Evolutionary conservation across 352 stramenopile species (phyloP).

Genomic region (Saprolegnia parasitica): DNA sequence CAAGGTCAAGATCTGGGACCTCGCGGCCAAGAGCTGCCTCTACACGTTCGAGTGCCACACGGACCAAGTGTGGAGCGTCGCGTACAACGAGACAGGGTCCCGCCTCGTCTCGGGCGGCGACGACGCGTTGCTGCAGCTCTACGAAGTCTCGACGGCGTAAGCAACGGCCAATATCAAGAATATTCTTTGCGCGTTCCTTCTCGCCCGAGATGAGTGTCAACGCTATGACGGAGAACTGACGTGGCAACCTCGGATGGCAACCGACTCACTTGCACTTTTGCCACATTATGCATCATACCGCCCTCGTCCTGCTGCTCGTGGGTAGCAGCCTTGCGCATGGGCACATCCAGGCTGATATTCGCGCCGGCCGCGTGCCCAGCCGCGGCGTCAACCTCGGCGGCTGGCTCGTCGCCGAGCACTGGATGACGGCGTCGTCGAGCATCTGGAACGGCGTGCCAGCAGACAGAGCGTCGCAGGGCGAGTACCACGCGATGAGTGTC

Average conservation of each 20-base stretch:
- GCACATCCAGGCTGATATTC: constrained; percentile 61
- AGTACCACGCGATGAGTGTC: constrained; percentile 60
- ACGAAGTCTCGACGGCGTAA: constrained; percentile 59
- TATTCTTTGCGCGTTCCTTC: background rate
- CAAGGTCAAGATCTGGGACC: constrained; percentile 91
- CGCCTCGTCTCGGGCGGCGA: constrained; percentile 86
- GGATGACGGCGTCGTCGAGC: constrained; percentile 59
- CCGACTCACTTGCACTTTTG: background rate
- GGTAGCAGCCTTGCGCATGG: constrained; percentile 12
- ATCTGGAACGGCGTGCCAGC: constrained; percentile 51
- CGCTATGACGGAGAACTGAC: background rate
- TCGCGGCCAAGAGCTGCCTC: constrained; percentile 80
- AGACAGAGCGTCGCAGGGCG: constrained; percentile 40
- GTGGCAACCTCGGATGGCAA: background rate
- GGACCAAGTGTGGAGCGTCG: constrained; percentile 89
- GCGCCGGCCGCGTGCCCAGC: constrained; percentile 40
- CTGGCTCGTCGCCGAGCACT: constrained; percentile 75
- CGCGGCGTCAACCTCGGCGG: constrained; percentile 69
- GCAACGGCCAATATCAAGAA: no score
- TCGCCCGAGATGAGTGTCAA: background rate
- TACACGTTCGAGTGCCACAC: constrained; percentile 88
- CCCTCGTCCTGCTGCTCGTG: background rate
- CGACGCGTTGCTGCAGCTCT: constrained; percentile 85
- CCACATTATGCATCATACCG: no score
- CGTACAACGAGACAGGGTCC: constrained; percentile 81